Base-by-base conservation (phyloP, 257 asterid species). In the Buddleja alternifolia region DNA sequence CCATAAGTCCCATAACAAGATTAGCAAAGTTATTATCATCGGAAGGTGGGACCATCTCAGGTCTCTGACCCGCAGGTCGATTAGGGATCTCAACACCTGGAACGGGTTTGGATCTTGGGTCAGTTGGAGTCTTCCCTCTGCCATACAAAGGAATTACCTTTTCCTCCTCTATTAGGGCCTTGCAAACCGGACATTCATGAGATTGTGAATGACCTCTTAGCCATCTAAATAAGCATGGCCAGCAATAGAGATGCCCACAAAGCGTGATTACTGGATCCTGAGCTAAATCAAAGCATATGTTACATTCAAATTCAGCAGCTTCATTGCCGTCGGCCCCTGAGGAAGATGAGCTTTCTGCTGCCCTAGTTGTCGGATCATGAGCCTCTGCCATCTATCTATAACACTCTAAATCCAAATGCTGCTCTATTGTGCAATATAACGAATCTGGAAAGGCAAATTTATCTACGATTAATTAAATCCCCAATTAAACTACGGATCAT, bases 121-220 rank as follows among this genome's bases (percentile, higher is more conserved):
- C 92, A 20, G 77, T 70, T 17, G 89, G 78, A 37, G 65, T 46
- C 66, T 81, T 80, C 17, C 96, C 96, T 71, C 96, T 74, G 10
- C 95, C 96, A 39, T 87, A 87, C 2, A 90, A 67, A 29, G 96
- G 95, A 58, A 87, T 78, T 66, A 87, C 78, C 72, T 82, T 85
- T 48, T 82, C 89, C 73, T 90, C 93, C 37, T 82, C 80, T 12
- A 90, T 73, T 20, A 85, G 71, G 10, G 96, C 87, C 73, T 82
- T 84, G 73, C 90, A 84, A 36, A 82, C 87, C 3, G 87, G 90
- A 71, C 85, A 84, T 60, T 82, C 90, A 4, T 79, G 82, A 44
- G 79, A 67, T 37, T 64, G 79, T 0, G 90, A 84, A 70, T 82
- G 87, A 45, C 70, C 75, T 52, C 66, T 71, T 14, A 84, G 80